Percentiles rank a stretch among this genome's conserved stretches.
Evolutionary conservation across 164 flowering plant genomes (phyloP).

Genomic region (Vitis rupestris): DNA sequence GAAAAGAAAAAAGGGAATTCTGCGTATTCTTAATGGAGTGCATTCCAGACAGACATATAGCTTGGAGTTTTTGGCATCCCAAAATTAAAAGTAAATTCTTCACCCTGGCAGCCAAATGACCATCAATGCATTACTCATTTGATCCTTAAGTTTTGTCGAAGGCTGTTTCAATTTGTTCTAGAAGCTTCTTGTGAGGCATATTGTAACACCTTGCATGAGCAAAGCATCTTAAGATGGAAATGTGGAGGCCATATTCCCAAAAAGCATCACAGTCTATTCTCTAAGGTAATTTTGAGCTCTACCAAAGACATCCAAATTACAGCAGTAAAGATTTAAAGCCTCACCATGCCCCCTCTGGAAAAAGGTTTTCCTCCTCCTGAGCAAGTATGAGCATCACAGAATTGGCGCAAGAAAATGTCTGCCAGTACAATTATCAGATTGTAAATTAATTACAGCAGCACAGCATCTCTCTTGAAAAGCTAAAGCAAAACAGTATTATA

Average conservation of each 20-base stretch:
- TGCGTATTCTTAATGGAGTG: too few species aligned
- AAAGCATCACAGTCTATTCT: not conserved
- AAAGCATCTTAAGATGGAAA: not conserved
- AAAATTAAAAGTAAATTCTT: not conserved
- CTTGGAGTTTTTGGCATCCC: not conserved
- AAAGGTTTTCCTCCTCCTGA: constrained; percentile 63
- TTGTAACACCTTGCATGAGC: too few species aligned
- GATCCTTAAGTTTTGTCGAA: too few species aligned
- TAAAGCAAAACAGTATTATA: not conserved
- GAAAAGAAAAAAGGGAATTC: not conserved
- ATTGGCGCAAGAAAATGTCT: constrained; percentile 92
- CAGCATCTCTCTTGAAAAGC: not conserved
- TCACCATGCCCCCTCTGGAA: constrained; percentile 76
- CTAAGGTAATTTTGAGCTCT: not conserved
- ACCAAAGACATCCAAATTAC: not conserved
- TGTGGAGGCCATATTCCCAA: not conserved
- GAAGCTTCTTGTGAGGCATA: too few species aligned
- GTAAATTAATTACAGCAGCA: not conserved
- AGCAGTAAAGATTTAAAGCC: constrained; percentile 5
- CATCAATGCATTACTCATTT: not conserved
- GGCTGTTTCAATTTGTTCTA: too few species aligned
- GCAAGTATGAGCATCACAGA: constrained; percentile 93
- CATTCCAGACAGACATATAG: not conserved
- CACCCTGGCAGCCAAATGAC: not conserved
- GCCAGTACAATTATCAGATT: constrained; percentile 17